Conservation (phyloP, 23 red algal genomes). For the Gracilaria caudata region DNA sequence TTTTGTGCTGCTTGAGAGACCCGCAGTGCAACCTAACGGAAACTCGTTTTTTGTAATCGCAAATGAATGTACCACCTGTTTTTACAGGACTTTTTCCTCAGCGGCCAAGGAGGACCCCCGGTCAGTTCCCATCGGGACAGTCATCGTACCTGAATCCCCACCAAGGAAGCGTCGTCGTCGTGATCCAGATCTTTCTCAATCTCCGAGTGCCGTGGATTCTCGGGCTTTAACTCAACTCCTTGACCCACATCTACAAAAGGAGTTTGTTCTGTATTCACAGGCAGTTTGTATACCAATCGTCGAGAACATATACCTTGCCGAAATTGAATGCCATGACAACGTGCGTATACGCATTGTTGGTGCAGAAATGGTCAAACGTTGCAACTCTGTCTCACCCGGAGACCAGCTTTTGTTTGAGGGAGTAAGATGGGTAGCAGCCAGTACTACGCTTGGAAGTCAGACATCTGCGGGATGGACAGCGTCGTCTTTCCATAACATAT, state of each 20-base stretch:
- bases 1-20: conserved; percentile 22
- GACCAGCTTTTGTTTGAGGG: conserved; percentile 52
- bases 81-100: not conserved
- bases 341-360: conserved; percentile 16
- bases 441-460: conserved; percentile 7
- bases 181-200: conserved; percentile 29
- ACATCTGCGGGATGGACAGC: conserved; percentile 24
- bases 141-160: conserved; percentile 1
- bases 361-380: conserved; percentile 22
- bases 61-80: conserved; percentile 17
- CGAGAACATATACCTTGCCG: not conserved
- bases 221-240: not conserved
- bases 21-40: conserved; percentile 30
- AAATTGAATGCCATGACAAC: conserved; percentile 6
- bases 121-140: not conserved
- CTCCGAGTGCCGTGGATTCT: not conserved
- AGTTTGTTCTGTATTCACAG: conserved; percentile 3
- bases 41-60: conserved; percentile 29
- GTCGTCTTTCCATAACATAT: conserved; percentile 23
- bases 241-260: conserved; percentile 10
- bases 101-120: not conserved
- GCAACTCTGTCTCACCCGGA: not conserved
- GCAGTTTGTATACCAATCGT: not conserved
- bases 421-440: conserved; percentile 11
- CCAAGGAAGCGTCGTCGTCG: conserved; percentile 25